phyloP scores from a whole-genome alignment of 305 asterid species.

The Plantago coronopus region DNA sequence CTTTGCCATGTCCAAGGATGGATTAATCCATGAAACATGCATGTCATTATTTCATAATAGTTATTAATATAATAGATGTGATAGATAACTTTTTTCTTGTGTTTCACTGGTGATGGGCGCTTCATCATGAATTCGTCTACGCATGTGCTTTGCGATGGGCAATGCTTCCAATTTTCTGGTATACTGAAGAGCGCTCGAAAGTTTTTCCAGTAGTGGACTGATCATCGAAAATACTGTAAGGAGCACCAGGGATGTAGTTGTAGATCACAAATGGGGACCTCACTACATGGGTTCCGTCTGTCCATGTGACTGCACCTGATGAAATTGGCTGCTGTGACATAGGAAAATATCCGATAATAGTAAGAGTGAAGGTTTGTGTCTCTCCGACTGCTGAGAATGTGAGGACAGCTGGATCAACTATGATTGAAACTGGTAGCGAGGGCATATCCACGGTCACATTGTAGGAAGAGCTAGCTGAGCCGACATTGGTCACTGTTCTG shows the following conservation, averaged over 20 bases:
- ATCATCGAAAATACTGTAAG: slow-evolving; percentile 30
- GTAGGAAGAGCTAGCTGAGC: slow-evolving; percentile 41
- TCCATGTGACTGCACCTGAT: slow-evolving; percentile 39
- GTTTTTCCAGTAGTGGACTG: slow-evolving; percentile 11
- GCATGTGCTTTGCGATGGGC: slow-evolving; percentile 8
- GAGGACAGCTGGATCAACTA: slow-evolving; percentile 34
- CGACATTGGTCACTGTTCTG: slow-evolving; percentile 47
- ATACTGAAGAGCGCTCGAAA: slow-evolving; percentile 23
- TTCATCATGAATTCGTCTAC: slow-evolving; percentile 2
- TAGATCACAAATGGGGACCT: slow-evolving; percentile 51
- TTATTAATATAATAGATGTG: background rate
- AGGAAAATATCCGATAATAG: slow-evolving; percentile 38
- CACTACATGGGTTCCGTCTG: slow-evolving; percentile 33
- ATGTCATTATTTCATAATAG: background rate
- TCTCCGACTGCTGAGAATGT: slow-evolving; percentile 37
- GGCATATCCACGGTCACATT: slow-evolving; percentile 20
- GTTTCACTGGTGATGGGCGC: too few species aligned
- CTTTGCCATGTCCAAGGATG: slow-evolving; percentile 4
- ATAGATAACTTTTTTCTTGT: background rate
- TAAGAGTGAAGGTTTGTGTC: slow-evolving; percentile 43
- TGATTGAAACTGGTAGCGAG: slow-evolving; percentile 17
- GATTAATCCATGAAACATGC: slow-evolving; percentile 6
- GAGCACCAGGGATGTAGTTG: slow-evolving; percentile 46
- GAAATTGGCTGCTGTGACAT: slow-evolving; percentile 46
- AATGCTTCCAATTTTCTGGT: slow-evolving; percentile 19